Evolutionary conservation across 2,329 filamentous ascomycete genomes (phyloP).

Genomic region (Aspergillus latus): DNA sequence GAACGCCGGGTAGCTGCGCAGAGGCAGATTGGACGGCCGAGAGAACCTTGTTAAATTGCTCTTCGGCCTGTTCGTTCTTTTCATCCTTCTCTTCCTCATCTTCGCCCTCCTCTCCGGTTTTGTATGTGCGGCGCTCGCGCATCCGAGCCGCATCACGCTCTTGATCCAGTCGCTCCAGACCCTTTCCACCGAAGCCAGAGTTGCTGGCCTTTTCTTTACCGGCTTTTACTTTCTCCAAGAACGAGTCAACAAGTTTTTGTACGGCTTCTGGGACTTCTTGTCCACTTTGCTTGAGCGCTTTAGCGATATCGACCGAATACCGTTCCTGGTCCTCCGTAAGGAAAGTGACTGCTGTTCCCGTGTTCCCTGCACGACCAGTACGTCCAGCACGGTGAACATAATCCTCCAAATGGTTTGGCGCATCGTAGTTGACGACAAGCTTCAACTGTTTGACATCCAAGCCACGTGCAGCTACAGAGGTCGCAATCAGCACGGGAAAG

Average conservation of each 20-base stretch:
- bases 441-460: conserved; percentile 95
- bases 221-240: conserved; percentile 85
- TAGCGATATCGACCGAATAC: conserved; percentile 82
- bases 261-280: conserved; percentile 74
- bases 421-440: conserved; percentile 93
- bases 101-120: conserved; percentile 81
- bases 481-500: conserved; percentile 87
- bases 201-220: conserved; percentile 83
- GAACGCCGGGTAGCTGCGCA: conserved; percentile 50
- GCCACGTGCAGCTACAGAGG: conserved; percentile 90
- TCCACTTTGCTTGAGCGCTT: conserved; percentile 88
- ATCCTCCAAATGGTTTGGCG: conserved; percentile 90
- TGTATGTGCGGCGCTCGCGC: conserved; percentile 84
- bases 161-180: conserved; percentile 85
- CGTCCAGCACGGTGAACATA: conserved; percentile 94
- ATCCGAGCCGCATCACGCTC: conserved; percentile 84
- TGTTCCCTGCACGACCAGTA: conserved; percentile 92
- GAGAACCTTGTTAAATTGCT: conserved; percentile 60
- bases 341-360: conserved; percentile 91
- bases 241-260: conserved; percentile 62
- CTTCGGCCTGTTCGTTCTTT: conserved; percentile 65
- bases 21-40: conserved; percentile 64
- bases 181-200: conserved; percentile 92
- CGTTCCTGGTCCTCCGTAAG: conserved; percentile 89
- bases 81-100: conserved; percentile 68